Evolutionary conservation across 257 asterid species (phyloP).

Genomic region (Cinchona pubescens): DNA sequence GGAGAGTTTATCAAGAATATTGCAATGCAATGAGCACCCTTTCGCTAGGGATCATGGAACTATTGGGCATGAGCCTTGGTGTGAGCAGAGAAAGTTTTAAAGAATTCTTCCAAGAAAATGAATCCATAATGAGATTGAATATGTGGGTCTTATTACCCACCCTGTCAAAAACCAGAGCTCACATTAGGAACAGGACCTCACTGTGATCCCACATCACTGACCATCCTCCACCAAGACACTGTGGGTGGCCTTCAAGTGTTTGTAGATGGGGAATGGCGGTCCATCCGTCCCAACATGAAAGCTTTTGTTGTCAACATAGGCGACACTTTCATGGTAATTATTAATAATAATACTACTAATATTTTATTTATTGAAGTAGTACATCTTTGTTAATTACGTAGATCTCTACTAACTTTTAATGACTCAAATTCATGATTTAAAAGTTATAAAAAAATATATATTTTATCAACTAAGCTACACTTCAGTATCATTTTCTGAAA

Average conservation of each 20-base stretch:
- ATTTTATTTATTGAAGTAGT: not conserved
- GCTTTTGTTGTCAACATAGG: slow-evolving; percentile 94
- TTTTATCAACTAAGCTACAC: no score
- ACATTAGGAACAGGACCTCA: slow-evolving; percentile 93
- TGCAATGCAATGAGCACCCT: slow-evolving; percentile 68
- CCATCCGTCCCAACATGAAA: slow-evolving; percentile 50
- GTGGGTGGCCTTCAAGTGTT: slow-evolving; percentile 85
- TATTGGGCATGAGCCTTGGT: slow-evolving; percentile 77
- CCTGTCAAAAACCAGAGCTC: slow-evolving; percentile 72
- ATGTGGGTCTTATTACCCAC: slow-evolving; percentile 89
- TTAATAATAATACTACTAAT: not conserved
- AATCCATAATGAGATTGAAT: slow-evolving; percentile 84
- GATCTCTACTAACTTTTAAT: no score
- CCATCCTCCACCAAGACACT: slow-evolving; percentile 88
- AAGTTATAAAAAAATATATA: no score
- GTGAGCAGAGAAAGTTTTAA: slow-evolving; percentile 38
- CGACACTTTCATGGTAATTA: slow-evolving; percentile 85
- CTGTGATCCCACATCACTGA: slow-evolving; percentile 89
- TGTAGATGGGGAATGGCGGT: slow-evolving; percentile 70
- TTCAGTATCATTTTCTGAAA: no score
- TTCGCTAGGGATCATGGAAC: slow-evolving; percentile 83
- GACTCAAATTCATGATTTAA: no score
- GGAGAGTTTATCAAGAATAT: slow-evolving; percentile 66
- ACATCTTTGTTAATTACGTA: no score
- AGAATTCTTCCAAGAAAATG: slow-evolving; percentile 62